Conservation (phyloP, 176 grass and related monocot species). For the maize (Zea mays) region DNA sequence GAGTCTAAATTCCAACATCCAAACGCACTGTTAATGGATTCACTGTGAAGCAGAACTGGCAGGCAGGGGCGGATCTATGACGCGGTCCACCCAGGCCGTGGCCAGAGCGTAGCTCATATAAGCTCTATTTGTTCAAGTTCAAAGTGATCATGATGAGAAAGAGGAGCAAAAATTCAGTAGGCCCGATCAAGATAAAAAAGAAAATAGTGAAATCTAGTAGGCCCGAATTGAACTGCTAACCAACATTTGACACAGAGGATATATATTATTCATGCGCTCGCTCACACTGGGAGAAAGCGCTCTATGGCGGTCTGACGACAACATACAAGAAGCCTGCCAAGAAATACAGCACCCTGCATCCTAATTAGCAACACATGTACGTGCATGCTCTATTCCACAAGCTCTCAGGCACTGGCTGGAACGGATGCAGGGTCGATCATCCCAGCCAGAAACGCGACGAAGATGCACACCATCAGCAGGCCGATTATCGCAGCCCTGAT, state of each 20-base stretch:
- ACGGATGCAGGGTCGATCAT: slow-evolving; percentile 63
- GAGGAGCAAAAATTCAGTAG: too few species aligned
- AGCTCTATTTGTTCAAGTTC: too few species aligned
- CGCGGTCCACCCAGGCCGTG: too few species aligned
- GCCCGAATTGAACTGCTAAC: neutral
- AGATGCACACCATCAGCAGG: slow-evolving; percentile 81
- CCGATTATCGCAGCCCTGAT: slow-evolving; percentile 61
- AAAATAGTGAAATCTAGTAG: too few species aligned
- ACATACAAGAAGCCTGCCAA: neutral
- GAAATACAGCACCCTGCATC: slow-evolving; percentile 13
- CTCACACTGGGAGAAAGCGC: neutral
- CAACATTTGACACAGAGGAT: neutral
- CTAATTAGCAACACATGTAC: slow-evolving; percentile 14
- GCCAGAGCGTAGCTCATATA: too few species aligned
- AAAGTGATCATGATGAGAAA: too few species aligned
- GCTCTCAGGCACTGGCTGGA: slow-evolving; percentile 7
- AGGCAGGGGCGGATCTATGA: too few species aligned
- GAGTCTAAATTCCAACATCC: too few species aligned
- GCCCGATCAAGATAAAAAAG: too few species aligned
- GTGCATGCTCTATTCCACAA: too few species aligned
- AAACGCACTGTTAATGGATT: too few species aligned
- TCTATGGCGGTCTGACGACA: neutral
- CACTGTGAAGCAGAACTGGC: too few species aligned
- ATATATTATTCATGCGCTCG: slow-evolving; percentile 31
- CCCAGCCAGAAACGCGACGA: slow-evolving; percentile 66